These are phyloP conservation scores for Trichoderma sp. DNA, from an alignment of 2,329 filamentous ascomycete species.

Conservation along the genomic window DNA sequence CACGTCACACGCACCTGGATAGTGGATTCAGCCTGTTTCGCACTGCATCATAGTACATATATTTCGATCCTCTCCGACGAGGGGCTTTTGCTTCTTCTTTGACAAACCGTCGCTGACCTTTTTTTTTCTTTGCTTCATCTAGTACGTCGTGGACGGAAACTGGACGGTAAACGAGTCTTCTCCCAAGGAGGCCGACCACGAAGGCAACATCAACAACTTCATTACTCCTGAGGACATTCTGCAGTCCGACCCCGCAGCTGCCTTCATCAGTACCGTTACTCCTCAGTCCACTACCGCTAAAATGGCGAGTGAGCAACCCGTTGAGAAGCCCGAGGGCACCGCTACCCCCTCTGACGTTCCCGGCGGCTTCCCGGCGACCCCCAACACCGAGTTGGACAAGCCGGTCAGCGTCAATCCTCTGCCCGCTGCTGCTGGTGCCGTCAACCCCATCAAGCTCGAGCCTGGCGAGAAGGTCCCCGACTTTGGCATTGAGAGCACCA, in stretches of 20 bases:
- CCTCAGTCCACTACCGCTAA: slow-evolving; percentile 69
- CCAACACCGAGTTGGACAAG: slow-evolving; percentile 50
- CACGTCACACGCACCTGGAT: slow-evolving; percentile 20
- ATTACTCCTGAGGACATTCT: slow-evolving; percentile 70
- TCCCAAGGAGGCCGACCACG: slow-evolving; percentile 76
- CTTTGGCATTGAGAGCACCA: slow-evolving; percentile 65
- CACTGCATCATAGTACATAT: slow-evolving; percentile 18
- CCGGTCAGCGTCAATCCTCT: slow-evolving; percentile 59
- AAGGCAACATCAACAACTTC: slow-evolving; percentile 91
- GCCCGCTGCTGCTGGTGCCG: slow-evolving; percentile 58
- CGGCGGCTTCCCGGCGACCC: slow-evolving; percentile 63
- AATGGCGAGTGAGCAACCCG: slow-evolving; percentile 51
- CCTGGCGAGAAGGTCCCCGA: slow-evolving; percentile 81
- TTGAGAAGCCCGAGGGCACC: slow-evolving; percentile 21
- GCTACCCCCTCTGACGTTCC: slow-evolving; percentile 39
- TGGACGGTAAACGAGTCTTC: slow-evolving; percentile 83
- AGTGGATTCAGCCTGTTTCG: slow-evolving; percentile 15
- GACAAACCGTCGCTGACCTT: slow-evolving; percentile 19
- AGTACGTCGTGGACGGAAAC: slow-evolving; percentile 93
- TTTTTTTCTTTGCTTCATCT: slow-evolving; percentile 23
- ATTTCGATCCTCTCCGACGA: not conserved
- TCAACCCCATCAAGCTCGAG: slow-evolving; percentile 76
- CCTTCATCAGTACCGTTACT: slow-evolving; percentile 63
- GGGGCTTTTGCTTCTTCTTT: not conserved
- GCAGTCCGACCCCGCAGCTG: slow-evolving; percentile 43